phyloP scores from a whole-genome alignment of 352 stramenopile species.

The Phytophthora sansomeana region DNA sequence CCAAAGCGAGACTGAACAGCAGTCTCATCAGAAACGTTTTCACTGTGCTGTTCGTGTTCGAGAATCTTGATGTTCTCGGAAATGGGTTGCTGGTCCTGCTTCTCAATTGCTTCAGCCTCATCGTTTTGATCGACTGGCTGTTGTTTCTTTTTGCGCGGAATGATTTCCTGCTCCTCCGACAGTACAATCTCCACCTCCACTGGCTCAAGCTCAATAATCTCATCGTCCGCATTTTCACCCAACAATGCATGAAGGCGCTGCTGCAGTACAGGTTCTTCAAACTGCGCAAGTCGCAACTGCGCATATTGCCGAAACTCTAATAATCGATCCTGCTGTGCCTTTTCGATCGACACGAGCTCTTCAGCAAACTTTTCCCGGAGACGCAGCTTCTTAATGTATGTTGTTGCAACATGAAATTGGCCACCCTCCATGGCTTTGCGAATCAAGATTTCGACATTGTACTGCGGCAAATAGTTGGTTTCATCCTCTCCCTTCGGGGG shows the following conservation, averaged over 20 bases:
- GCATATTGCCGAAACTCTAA: slow-evolving; percentile 73
- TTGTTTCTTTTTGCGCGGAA: slow-evolving; percentile 49
- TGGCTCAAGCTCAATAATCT: slow-evolving; percentile 59
- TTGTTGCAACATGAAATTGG: slow-evolving; percentile 78
- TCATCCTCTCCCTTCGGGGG: slow-evolving; percentile 29
- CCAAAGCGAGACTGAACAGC: slow-evolving; percentile 58
- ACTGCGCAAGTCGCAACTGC: slow-evolving; percentile 54
- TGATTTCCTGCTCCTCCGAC: slow-evolving; percentile 63
- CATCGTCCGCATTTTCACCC: slow-evolving; percentile 47
- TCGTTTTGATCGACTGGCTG: slow-evolving; percentile 23
- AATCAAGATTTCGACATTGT: slow-evolving; percentile 64
- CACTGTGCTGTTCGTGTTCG: slow-evolving; percentile 22
- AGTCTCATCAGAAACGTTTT: slow-evolving; percentile 1
- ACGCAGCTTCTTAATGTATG: slow-evolving; percentile 86
- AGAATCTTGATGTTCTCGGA: slow-evolving; percentile 8
- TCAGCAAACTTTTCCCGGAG: slow-evolving; percentile 63
- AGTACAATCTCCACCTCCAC: slow-evolving; percentile 64
- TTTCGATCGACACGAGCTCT: slow-evolving; percentile 71
- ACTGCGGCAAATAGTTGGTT: slow-evolving; percentile 43
- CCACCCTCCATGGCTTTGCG: slow-evolving; percentile 60
- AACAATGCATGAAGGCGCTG: slow-evolving; percentile 51
- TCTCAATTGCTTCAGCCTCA: slow-evolving; percentile 15
- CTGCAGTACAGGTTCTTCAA: slow-evolving; percentile 51
- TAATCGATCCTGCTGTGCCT: slow-evolving; percentile 54
- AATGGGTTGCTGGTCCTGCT: slow-evolving; percentile 4